Evolutionary conservation across 2,329 filamentous ascomycete species (phyloP).

Genomic region (Tolypocladium guangdongense): DNA sequence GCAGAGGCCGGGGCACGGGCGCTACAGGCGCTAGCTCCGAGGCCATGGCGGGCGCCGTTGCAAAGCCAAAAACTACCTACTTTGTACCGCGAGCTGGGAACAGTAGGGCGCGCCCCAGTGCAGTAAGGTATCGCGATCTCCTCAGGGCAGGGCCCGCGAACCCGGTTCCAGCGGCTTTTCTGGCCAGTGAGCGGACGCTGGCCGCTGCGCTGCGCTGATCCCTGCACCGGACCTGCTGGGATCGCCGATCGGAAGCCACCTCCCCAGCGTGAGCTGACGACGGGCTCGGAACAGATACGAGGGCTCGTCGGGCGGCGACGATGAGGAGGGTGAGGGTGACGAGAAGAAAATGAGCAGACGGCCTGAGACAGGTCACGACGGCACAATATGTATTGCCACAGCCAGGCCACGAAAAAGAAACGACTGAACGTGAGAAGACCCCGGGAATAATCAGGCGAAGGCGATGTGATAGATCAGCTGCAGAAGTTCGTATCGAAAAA

Average conservation of each 20-base stretch:
- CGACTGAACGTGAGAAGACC: neutral
- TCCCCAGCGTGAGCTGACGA: neutral
- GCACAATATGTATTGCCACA: neutral
- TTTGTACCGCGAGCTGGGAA: too few relatives aligned
- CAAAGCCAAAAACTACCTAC: too few relatives aligned
- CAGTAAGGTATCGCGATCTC: neutral
- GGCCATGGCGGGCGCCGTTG: neutral
- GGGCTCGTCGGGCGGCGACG: neutral
- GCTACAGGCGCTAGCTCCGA: neutral
- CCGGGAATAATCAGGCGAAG: too few relatives aligned
- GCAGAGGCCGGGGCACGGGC: constrained; percentile 9
- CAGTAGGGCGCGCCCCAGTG: too few relatives aligned
- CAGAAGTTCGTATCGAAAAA: neutral
- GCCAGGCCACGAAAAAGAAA: neutral
- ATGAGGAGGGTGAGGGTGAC: neutral
- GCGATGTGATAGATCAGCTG: neutral
- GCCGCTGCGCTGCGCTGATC: neutral
- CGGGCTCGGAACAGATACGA: neutral
- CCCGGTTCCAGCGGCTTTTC: neutral
- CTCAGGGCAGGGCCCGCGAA: neutral
- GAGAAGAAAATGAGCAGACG: neutral
- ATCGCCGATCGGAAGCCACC: neutral
- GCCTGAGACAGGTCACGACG: neutral
- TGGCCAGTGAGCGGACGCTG: neutral
- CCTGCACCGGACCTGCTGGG: neutral